A percentile compares a stretch with the other conserved stretches of the same genome.
Evolutionary conservation across 305 asterid genomes (phyloP).

Genomic region (Solanum hybrid): DNA sequence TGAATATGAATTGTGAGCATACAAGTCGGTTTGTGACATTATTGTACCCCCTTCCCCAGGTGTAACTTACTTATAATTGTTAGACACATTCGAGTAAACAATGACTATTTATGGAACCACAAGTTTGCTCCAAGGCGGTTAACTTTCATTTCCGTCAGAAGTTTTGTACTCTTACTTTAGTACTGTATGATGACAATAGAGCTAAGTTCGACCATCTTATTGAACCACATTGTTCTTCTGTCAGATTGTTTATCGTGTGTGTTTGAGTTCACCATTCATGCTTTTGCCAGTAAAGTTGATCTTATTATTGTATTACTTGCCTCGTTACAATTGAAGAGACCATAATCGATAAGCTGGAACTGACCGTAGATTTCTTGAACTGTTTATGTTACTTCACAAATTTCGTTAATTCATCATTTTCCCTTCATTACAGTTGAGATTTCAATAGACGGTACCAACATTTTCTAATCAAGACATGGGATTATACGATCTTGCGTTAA

Average conservation of each 20-base stretch:
- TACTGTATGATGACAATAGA: not conserved
- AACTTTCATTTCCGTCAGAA: not conserved
- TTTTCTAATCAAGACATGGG: not conserved
- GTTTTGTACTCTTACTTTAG: not conserved
- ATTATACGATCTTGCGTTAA: not conserved
- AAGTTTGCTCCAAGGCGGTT: not conserved
- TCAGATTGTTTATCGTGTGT: not conserved
- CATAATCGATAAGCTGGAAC: not conserved
- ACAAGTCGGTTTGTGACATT: not conserved
- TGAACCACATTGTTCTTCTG: not conserved
- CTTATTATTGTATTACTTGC: not conserved
- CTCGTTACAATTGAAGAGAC: not conserved
- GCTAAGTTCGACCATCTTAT: not conserved
- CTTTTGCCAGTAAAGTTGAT: not conserved
- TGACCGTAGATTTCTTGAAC: not conserved
- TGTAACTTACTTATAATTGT: not conserved
- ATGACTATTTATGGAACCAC: not conserved
- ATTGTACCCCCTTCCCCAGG: conserved; percentile 1
- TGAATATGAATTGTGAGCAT: not conserved
- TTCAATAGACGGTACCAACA: not conserved
- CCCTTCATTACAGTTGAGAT: not conserved
- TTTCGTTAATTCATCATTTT: not conserved
- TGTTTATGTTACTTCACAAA: not conserved
- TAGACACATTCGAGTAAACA: not conserved
- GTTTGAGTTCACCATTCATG: not conserved